These are phyloP conservation scores for Angomonas ambiguus DNA, from an alignment of 208 protist genomes.

Conservation along the genomic window DNA sequence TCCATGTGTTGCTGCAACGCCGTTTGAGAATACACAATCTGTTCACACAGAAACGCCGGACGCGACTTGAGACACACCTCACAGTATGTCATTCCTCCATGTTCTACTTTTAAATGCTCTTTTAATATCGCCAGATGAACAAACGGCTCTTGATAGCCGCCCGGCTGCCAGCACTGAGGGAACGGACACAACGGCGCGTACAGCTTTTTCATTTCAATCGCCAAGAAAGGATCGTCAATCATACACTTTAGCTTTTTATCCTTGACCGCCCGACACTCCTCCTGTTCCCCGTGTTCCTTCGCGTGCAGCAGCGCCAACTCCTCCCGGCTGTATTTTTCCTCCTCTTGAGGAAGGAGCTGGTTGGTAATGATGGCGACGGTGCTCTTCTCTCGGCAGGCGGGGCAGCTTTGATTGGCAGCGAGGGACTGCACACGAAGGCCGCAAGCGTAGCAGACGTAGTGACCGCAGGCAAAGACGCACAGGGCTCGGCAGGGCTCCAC, in stretches of 20 bases:
- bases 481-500: constrained; percentile 57
- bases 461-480: constrained; percentile 75
- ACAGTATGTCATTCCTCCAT: constrained; percentile 64
- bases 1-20: constrained; percentile 54
- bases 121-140: constrained; percentile 42
- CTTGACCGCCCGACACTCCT: background rate
- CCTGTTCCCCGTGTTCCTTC: constrained; percentile 45
- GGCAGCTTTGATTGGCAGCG: constrained; percentile 43
- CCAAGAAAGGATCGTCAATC: constrained; percentile 16
- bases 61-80: constrained; percentile 64
- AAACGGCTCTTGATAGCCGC: constrained; percentile 65
- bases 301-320: constrained; percentile 34
- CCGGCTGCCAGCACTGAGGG: constrained; percentile 44
- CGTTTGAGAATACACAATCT: constrained; percentile 51
- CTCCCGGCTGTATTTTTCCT: constrained; percentile 54
- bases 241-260: background rate
- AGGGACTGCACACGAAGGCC: constrained; percentile 75
- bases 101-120: constrained; percentile 65
- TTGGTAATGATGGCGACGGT: constrained; percentile 49
- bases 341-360: constrained; percentile 14
- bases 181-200: constrained; percentile 72
- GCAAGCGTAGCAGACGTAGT: constrained; percentile 80
- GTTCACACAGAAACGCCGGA: constrained; percentile 81
- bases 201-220: constrained; percentile 59
- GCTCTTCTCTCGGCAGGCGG: constrained; percentile 57